Percentiles rank a stretch among this genome's conserved stretches.
These are phyloP conservation scores for Circinella umbellata DNA, from an alignment of 371 early-diverging fungal genomes.

Conservation along the genomic window DNA sequence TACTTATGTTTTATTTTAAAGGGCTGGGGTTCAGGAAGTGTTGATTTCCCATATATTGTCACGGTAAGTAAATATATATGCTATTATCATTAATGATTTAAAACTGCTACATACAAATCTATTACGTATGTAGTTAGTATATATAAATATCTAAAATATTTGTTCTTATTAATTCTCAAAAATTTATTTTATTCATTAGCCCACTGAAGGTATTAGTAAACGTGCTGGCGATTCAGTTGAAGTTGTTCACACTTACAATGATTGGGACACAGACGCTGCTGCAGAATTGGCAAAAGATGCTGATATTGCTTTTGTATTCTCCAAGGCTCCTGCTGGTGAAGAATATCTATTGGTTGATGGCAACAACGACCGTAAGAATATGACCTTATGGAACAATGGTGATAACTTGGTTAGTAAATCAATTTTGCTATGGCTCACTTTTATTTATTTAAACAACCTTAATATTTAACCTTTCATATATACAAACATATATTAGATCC, in stretches of 20 bases:
- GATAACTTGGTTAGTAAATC: slow-evolving; percentile 49
- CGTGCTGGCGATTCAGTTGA: background rate
- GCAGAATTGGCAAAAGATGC: slow-evolving; percentile 16
- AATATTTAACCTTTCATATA: too few relatives aligned
- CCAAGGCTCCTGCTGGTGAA: slow-evolving; percentile 63
- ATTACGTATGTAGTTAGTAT: too few relatives aligned
- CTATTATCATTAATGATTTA: background rate
- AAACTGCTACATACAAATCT: too few relatives aligned
- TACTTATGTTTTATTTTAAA: slow-evolving; percentile 24
- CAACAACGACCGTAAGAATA: slow-evolving; percentile 61
- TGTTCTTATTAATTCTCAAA: background rate
- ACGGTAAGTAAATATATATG: slow-evolving; percentile 20
- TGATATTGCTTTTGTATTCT: slow-evolving; percentile 66
- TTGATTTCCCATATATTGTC: slow-evolving; percentile 55
- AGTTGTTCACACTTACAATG: too few relatives aligned
- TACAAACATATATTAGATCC: slow-evolving; percentile 33
- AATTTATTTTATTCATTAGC: background rate
- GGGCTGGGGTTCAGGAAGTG: slow-evolving; percentile 61
- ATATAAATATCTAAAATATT: too few relatives aligned
- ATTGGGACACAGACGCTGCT: too few relatives aligned
- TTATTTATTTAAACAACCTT: background rate
- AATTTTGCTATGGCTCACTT: background rate
- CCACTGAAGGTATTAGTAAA: background rate
- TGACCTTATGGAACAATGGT: slow-evolving; percentile 62
- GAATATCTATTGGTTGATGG: slow-evolving; percentile 39